Conservation (phyloP, 345 rosid genomes). For the Eucalyptus viminalis region DNA sequence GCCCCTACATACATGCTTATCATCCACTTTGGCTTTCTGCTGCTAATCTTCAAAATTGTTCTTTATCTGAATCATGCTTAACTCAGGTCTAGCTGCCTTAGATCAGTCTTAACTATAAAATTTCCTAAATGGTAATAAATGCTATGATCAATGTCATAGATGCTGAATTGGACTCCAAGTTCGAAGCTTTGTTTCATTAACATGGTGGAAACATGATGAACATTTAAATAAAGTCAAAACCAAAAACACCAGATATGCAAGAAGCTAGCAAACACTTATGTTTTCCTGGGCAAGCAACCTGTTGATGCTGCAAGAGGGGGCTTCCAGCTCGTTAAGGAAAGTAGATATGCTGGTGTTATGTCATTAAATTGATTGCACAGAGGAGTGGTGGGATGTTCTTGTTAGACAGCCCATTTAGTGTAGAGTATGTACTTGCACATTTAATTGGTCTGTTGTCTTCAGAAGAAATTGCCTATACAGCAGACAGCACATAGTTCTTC, state of each 20-base stretch:
- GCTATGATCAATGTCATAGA: not conserved
- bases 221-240: not conserved
- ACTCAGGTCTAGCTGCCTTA: not conserved
- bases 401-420: not conserved
- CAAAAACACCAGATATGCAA: not conserved
- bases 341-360: not conserved
- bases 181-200: not conserved
- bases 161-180: not conserved
- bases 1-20: not conserved
- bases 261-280: not conserved
- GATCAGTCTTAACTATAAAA: not conserved
- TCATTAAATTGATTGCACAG: not conserved
- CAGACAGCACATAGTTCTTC: not conserved
- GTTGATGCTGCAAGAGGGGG: not conserved
- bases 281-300: not conserved
- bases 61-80: not conserved
- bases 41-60: not conserved
- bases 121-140: not conserved
- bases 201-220: not conserved
- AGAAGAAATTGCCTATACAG: not conserved
- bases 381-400: not conserved
- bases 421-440: not conserved
- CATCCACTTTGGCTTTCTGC: not conserved
- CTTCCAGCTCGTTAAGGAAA: not conserved
- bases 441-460: not conserved